Evolutionary conservation across 2,329 filamentous ascomycete species (phyloP).

Genomic region (Colletotrichum sp.): DNA sequence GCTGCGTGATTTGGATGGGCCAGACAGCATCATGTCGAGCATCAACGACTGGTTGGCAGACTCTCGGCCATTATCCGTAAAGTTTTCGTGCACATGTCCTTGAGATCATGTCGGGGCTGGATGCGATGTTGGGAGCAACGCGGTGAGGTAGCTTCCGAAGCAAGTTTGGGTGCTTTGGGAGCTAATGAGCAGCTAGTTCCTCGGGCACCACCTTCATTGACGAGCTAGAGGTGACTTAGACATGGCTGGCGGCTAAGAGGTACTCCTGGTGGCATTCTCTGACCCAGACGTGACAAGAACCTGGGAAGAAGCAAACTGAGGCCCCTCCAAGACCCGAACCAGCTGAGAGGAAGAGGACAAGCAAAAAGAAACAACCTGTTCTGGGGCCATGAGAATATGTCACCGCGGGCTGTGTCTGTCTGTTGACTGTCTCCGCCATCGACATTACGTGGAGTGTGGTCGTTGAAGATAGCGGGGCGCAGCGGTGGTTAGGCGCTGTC

Average conservation of each 20-base stretch:
- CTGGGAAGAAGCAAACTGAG: not conserved
- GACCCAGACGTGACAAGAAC: not conserved
- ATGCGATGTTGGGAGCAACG: not conserved
- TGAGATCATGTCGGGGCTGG: not conserved
- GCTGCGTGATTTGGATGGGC: not conserved
- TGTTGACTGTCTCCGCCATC: not conserved
- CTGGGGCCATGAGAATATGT: not conserved
- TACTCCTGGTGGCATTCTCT: not conserved
- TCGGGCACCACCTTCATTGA: not conserved
- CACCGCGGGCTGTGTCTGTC: not conserved
- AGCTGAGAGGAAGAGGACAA: not conserved
- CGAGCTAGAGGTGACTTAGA: not conserved
- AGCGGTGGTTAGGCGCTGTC: not conserved
- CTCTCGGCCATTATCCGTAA: not conserved
- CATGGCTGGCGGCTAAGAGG: not conserved
- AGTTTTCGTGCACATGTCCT: not conserved
- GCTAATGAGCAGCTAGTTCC: not conserved
- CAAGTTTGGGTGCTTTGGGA: not conserved
- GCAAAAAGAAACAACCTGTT: not conserved
- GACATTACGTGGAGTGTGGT: not conserved
- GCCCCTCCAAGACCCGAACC: not conserved
- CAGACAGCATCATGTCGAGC: not conserved
- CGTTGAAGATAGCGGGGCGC: not conserved
- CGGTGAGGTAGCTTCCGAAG: constrained; percentile 5
- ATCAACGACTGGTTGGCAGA: not conserved